Evolutionary conservation across 345 rosid genomes (phyloP).

Genomic region (Moricandia moricandioides): DNA sequence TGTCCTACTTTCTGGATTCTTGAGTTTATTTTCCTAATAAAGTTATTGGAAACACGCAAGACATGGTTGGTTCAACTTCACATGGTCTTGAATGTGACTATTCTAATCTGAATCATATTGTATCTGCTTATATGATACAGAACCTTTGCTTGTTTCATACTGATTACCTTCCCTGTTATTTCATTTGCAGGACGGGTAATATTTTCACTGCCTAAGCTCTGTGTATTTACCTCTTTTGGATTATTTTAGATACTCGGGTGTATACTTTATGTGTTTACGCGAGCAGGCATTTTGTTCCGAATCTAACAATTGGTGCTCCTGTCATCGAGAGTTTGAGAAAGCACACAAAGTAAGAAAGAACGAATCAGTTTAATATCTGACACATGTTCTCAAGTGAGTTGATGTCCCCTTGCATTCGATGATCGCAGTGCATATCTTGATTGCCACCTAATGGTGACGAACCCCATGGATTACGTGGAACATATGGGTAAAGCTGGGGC

Average conservation of each 20-base stretch:
- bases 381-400: constrained; percentile 6
- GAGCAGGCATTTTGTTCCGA: constrained; percentile 81
- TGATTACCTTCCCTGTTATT: not conserved
- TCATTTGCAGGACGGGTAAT: constrained; percentile 33
- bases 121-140: not conserved
- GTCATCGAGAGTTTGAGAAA: constrained; percentile 86
- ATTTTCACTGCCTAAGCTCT: not conserved
- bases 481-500: constrained; percentile 52
- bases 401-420: not conserved
- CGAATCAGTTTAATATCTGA: not conserved
- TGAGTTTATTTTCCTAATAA: not conserved
- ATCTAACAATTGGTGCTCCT: constrained; percentile 86
- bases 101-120: not conserved
- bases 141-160: constrained; percentile 13
- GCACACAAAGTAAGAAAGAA: constrained; percentile 69
- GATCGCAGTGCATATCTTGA: constrained; percentile 76
- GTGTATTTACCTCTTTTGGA: not conserved
- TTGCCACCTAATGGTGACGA: constrained; percentile 45
- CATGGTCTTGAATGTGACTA: not conserved
- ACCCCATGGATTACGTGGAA: not conserved
- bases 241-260: not conserved
- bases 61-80: not conserved
- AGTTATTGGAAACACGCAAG: not conserved
- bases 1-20: not conserved
- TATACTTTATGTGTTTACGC: constrained; percentile 16